Evolutionary conservation across 2,329 filamentous ascomycete genomes (phyloP).

Genomic region (Colletotrichum scovillei): DNA sequence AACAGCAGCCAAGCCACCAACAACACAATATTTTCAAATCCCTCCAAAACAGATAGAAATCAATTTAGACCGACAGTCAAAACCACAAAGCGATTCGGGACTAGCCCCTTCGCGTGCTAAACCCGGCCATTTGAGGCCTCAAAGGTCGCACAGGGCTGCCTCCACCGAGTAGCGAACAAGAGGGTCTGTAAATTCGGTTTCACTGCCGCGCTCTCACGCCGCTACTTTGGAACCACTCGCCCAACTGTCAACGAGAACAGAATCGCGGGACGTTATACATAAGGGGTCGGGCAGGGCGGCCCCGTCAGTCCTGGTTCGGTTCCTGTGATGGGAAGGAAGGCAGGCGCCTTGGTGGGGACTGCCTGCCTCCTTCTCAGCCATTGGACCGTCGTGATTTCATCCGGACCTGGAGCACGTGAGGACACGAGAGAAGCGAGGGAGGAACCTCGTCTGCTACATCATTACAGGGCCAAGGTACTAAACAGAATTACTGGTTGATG

Average conservation of each 20-base stretch:
- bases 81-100: background rate
- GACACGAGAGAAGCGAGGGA: background rate
- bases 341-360: background rate
- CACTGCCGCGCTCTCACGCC: slow-evolving; percentile 3
- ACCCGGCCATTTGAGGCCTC: background rate
- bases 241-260: slow-evolving; percentile 5
- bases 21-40: background rate
- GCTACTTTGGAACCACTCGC: slow-evolving; percentile 5
- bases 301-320: background rate
- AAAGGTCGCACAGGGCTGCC: background rate
- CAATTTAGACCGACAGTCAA: background rate
- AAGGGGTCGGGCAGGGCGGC: background rate
- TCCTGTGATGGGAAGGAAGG: background rate
- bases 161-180: background rate
- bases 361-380: too few species aligned
- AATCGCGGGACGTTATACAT: background rate
- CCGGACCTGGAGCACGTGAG: background rate
- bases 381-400: background rate
- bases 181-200: background rate
- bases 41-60: background rate
- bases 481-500: background rate
- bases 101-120: background rate
- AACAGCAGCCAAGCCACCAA: background rate
- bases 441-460: background rate
- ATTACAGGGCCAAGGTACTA: background rate